Conservation (phyloP, 1,284 basidiomycete genomes). For the Rhodotorula mucilaginosa region DNA sequence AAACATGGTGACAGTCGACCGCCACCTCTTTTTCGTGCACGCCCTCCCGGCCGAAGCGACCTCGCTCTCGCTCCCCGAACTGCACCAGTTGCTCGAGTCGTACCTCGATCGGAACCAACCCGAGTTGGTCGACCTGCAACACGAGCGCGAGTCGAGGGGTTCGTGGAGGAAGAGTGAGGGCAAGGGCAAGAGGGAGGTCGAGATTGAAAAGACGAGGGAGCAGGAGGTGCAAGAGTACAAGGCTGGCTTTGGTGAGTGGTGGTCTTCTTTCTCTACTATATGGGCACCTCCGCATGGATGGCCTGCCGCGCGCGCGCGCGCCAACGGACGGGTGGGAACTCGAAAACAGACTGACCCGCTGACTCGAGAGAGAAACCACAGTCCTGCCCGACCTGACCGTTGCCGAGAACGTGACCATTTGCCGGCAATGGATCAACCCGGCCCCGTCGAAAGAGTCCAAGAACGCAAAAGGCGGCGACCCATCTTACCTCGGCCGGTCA, state of each 20-base stretch:
- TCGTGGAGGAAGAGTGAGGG: conserved; percentile 39
- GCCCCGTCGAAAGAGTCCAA: conserved; percentile 21
- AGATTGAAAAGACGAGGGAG: conserved; percentile 31
- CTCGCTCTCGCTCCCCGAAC: conserved; percentile 31
- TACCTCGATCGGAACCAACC: conserved; percentile 38
- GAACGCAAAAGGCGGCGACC: conserved; percentile 38
- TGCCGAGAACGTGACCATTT: conserved; percentile 35
- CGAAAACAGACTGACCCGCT: no score
- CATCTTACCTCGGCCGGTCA: conserved; percentile 37
- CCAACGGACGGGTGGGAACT: no score
- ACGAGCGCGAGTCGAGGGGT: conserved; percentile 22
- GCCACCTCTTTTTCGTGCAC: conserved; percentile 38
- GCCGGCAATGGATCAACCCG: conserved; percentile 36
- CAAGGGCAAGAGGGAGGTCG: conserved; percentile 38
- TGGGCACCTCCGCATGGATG: background rate
- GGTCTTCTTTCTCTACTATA: background rate
- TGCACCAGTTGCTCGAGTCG: conserved; percentile 31
- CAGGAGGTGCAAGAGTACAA: conserved; percentile 32
- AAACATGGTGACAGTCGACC: conserved; percentile 25
- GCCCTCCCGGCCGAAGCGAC: conserved; percentile 26
- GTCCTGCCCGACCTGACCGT: conserved; percentile 37
- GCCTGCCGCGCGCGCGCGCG: no score
- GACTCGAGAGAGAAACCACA: conserved; percentile 5
- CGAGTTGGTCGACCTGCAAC: conserved; percentile 25
- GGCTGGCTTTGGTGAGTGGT: conserved; percentile 36